Percentiles rank a stretch among this genome's conserved stretches.
phyloP scores from a whole-genome alignment of 1,284 basidiomycete species.

The Ustilago trichophora region DNA sequence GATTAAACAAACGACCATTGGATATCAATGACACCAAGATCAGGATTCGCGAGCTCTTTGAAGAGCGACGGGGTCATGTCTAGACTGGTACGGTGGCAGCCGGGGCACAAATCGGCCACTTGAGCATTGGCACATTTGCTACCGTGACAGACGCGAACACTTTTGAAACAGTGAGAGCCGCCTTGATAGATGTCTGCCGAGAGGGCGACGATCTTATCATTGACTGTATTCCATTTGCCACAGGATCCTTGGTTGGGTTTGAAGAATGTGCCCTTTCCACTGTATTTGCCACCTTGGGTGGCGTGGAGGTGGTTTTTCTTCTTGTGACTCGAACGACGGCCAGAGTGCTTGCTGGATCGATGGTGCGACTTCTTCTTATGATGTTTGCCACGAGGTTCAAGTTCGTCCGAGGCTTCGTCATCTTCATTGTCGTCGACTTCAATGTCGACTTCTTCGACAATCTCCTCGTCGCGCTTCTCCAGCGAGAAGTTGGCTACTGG shows the following conservation, averaged over 20 bases:
- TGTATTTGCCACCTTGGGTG: constrained; percentile 4
- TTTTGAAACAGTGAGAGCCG: constrained; percentile 23
- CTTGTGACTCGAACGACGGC: not conserved
- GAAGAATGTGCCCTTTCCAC: constrained; percentile 35
- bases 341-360: constrained; percentile 13
- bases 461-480: not conserved
- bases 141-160: constrained; percentile 12
- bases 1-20: constrained; percentile 25
- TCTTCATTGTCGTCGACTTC: constrained; percentile 4
- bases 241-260: constrained; percentile 31
- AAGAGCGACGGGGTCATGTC: constrained; percentile 34
- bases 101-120: constrained; percentile 37
- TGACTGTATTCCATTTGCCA: constrained; percentile 25
- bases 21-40: constrained; percentile 30
- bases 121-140: constrained; percentile 22
- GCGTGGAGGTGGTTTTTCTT: constrained; percentile 1
- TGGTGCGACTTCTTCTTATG: constrained; percentile 15
- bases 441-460: not conserved
- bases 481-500: not conserved
- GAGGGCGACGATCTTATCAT: constrained; percentile 37
- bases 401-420: not conserved
- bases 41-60: constrained; percentile 20
- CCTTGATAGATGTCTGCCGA: constrained; percentile 22
- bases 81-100: constrained; percentile 22
- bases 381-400: constrained; percentile 8